Percentiles rank a stretch among this genome's conserved stretches.
These are phyloP conservation scores for Penicillium canescens DNA, from an alignment of 495 filamentous ascomycete genomes.

Conservation along the genomic window DNA sequence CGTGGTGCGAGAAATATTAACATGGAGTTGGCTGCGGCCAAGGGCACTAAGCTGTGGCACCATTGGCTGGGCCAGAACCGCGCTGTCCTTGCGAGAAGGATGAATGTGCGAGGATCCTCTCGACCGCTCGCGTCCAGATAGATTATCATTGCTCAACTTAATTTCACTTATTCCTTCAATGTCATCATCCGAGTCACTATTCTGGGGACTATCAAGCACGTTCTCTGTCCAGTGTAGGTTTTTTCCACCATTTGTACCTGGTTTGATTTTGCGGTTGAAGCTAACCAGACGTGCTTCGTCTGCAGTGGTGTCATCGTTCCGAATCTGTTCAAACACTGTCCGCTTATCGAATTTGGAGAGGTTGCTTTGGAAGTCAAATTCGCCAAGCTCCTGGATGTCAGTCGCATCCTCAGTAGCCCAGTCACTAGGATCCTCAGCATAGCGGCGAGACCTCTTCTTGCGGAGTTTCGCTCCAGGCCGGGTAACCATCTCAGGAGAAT, in stretches of 20 bases:
- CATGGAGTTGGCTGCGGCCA: constrained; percentile 33
- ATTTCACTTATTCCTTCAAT: constrained; percentile 56
- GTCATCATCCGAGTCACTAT: constrained; percentile 69
- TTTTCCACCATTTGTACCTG: constrained; percentile 80
- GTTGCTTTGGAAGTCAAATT: constrained; percentile 89
- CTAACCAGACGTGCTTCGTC: constrained; percentile 87
- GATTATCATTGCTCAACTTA: constrained; percentile 55
- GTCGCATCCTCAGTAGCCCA: constrained; percentile 97
- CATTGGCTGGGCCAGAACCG: constrained; percentile 40
- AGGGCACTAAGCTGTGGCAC: constrained; percentile 36
- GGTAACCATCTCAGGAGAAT: constrained; percentile 20
- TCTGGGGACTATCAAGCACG: constrained; percentile 70
- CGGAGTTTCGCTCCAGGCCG: constrained; percentile 40
- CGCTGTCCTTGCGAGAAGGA: constrained; percentile 64
- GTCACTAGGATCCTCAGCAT: constrained; percentile 69
- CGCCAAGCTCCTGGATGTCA: constrained; percentile 91
- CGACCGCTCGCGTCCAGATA: constrained; percentile 55
- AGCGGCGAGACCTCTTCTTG: constrained; percentile 56
- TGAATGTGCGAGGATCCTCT: constrained; percentile 47
- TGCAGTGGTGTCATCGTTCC: constrained; percentile 81
- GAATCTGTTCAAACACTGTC: constrained; percentile 81
- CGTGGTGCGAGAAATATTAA: constrained; percentile 39
- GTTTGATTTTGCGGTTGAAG: constrained; percentile 78
- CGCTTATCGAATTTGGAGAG: constrained; percentile 94
- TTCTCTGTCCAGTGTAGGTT: constrained; percentile 92